phyloP scores from a whole-genome alignment of 306 rosid genomes.

The Abrus pulchellus region DNA sequence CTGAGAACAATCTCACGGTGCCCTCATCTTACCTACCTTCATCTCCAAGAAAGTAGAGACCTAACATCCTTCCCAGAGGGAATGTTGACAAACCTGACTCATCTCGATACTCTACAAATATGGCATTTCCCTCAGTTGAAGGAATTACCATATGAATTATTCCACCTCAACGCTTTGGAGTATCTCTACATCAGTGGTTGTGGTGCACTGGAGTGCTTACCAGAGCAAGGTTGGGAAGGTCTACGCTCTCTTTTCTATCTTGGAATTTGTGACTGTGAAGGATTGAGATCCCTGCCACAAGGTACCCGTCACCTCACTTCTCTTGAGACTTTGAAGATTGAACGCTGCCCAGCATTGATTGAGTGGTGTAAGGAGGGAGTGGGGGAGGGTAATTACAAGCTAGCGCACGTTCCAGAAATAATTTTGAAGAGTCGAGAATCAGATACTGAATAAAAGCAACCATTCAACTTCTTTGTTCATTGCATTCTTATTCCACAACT shows the following conservation, averaged over 20 bases:
- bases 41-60: background rate
- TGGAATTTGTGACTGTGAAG: rapidly evolving
- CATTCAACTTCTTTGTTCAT: background rate
- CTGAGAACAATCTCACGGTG: background rate
- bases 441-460: no score
- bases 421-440: no score
- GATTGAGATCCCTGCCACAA: background rate
- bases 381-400: slow-evolving; percentile 22
- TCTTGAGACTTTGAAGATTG: background rate
- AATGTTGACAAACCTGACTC: background rate
- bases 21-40: background rate
- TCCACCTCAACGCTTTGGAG: background rate
- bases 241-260: background rate
- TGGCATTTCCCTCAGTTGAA: background rate
- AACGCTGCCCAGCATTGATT: background rate
- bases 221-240: background rate
- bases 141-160: background rate
- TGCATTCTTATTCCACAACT: background rate
- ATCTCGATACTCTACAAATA: background rate
- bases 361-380: background rate
- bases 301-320: background rate
- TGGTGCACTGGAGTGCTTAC: background rate
- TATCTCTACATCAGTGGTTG: background rate
- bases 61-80: background rate
- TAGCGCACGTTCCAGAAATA: background rate